phyloP scores from a whole-genome alignment of 441 rosid species.

The Flueggea neowawraea region DNA sequence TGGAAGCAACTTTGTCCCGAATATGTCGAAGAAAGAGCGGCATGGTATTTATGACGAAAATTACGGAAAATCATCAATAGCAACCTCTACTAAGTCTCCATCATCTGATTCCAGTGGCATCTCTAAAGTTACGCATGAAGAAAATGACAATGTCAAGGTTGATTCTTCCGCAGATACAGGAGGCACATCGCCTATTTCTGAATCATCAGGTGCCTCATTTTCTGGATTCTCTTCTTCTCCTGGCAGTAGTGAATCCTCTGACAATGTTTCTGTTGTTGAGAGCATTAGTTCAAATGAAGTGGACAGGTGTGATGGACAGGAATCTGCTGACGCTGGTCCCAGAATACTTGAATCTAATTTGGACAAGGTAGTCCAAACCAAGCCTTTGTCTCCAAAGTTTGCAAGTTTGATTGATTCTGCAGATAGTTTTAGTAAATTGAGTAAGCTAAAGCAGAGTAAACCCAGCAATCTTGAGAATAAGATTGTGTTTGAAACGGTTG shows the following conservation, averaged over 20 bases:
- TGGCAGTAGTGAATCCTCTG: constrained; percentile 52
- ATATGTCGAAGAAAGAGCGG: constrained; percentile 25
- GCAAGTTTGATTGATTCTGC: constrained; percentile 63
- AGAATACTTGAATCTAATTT: constrained; percentile 31
- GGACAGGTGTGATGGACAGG: constrained; percentile 39
- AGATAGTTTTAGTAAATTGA: constrained; percentile 28
- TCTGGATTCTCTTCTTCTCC: constrained; percentile 69
- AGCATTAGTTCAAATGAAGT: constrained; percentile 61
- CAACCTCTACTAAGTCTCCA: constrained; percentile 27
- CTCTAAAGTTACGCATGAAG: constrained; percentile 24
- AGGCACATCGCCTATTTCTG: constrained; percentile 42
- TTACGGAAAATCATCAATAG: constrained; percentile 29
- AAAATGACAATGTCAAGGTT: constrained; percentile 33
- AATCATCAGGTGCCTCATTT: constrained; percentile 54
- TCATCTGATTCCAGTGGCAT: constrained; percentile 27
- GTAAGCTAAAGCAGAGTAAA: constrained; percentile 26
- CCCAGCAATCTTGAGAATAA: constrained; percentile 21
- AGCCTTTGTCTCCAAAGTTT: constrained; percentile 71
- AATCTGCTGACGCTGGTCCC: constrained; percentile 29
- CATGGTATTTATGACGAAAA: constrained; percentile 14
- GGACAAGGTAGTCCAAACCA: constrained; percentile 33
- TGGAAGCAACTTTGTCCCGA: constrained; percentile 27
- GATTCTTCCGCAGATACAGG: constrained; percentile 39
- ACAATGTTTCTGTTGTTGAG: constrained; percentile 63
- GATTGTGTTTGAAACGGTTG: constrained; percentile 26